Percentiles rank a stretch among this genome's conserved stretches.
phyloP scores from a whole-genome alignment of 805 yeast genomes.

The Ogataea allantospora region DNA sequence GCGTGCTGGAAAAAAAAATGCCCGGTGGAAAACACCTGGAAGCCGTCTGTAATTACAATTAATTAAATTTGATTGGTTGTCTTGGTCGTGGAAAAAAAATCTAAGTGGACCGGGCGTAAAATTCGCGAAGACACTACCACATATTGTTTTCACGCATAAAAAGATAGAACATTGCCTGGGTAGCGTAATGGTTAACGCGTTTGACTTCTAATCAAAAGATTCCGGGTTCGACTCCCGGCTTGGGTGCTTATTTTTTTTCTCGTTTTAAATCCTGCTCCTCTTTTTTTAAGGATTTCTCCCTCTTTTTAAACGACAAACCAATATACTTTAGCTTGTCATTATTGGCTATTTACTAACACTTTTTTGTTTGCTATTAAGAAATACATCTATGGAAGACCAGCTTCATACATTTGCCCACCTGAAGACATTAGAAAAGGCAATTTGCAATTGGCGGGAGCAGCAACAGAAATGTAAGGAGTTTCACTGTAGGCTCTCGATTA shows the following conservation, averaged over 20 bases:
- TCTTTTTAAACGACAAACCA: conserved; percentile 2
- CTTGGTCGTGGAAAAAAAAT: conserved; percentile 1
- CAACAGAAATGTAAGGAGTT: conserved; percentile 5
- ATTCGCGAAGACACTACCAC: not conserved
- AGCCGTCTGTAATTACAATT: conserved; percentile 10
- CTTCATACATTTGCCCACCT: conserved; percentile 10
- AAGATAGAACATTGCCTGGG: conserved; percentile 40
- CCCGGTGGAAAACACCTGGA: conserved; percentile 5
- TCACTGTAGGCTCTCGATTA: conserved; percentile 6
- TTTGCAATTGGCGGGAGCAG: conserved; percentile 12
- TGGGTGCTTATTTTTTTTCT: conserved; percentile 32
- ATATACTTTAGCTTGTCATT: not conserved
- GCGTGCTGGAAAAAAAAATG: conserved; percentile 9
- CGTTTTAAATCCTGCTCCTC: not conserved
- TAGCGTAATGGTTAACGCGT: conserved; percentile 69
- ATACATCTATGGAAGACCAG: conserved; percentile 3
- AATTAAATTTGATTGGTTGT: conserved; percentile 9
- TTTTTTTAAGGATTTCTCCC: not conserved
- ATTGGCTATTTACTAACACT: conserved; percentile 2
- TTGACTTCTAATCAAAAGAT: conserved; percentile 66
- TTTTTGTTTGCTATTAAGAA: not conserved
- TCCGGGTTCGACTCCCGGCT: conserved; percentile 62
- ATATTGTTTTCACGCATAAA: not conserved
- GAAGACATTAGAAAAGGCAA: conserved; percentile 11
- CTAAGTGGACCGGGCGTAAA: not conserved